Evolutionary conservation across 1,284 basidiomycete species (phyloP).

Genomic region (Boletus smithii): DNA sequence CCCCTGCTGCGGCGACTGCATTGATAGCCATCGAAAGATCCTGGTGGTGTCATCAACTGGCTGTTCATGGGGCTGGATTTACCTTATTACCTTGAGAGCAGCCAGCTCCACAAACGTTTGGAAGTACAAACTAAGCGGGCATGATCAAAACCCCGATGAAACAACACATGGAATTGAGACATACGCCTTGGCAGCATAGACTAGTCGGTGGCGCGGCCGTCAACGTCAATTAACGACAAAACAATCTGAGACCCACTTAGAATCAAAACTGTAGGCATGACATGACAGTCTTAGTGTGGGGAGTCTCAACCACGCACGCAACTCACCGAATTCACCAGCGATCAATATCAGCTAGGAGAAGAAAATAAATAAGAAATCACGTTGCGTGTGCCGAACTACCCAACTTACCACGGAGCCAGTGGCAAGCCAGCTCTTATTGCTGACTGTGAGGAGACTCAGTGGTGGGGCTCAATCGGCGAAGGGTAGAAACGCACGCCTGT

Average conservation of each 20-base stretch:
- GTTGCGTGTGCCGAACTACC: not conserved
- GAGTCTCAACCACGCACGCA: not conserved
- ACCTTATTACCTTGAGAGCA: constrained; percentile 24
- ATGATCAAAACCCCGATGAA: not conserved
- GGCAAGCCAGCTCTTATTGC: constrained; percentile 28
- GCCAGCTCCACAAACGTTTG: constrained; percentile 42
- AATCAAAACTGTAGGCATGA: constrained; percentile 12
- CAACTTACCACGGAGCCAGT: constrained; percentile 27
- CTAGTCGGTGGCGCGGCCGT: constrained; percentile 25
- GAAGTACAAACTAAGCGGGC: constrained; percentile 28
- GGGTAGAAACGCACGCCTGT: constrained; percentile 22
- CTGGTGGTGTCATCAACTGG: constrained; percentile 12
- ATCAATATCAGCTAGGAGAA: constrained; percentile 37
- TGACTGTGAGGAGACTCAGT: constrained; percentile 21
- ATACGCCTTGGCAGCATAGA: constrained; percentile 41
- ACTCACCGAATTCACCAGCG: constrained; percentile 50
- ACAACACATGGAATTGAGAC: constrained; percentile 10
- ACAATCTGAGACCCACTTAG: constrained; percentile 20
- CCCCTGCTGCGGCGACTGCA: constrained; percentile 55
- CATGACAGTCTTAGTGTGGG: constrained; percentile 7
- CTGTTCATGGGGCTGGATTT: not conserved
- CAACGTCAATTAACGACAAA: not conserved
- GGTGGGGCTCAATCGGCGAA: not conserved
- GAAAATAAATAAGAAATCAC: constrained; percentile 1
- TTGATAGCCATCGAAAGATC: constrained; percentile 55